These are phyloP conservation scores for Noccaea bulbosa DNA, from an alignment of 345 rosid species.

Conservation along the genomic window DNA sequence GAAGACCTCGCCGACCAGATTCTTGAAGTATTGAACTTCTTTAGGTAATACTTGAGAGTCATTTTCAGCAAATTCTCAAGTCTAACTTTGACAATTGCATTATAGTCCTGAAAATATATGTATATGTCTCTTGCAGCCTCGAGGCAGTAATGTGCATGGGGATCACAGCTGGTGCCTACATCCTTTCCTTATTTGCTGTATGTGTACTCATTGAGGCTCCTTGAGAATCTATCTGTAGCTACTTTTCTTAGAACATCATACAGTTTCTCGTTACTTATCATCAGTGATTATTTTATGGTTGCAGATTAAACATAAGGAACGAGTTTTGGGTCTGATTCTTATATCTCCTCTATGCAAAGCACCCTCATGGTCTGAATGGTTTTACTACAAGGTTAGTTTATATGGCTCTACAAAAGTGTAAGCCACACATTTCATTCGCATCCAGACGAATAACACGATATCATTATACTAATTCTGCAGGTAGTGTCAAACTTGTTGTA, in stretches of 20 bases:
- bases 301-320: constrained; percentile 90
- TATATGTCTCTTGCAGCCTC: constrained; percentile 57
- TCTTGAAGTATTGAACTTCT: constrained; percentile 85
- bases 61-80: background rate
- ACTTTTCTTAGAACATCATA: constrained; percentile 3
- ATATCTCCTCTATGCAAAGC: constrained; percentile 88
- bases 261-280: background rate
- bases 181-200: constrained; percentile 91
- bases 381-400: constrained; percentile 45
- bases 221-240: background rate
- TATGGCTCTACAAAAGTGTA: background rate
- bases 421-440: background rate
- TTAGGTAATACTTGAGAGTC: constrained; percentile 55
- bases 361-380: constrained; percentile 98
- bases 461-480: constrained; percentile 39
- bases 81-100: background rate
- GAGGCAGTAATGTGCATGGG: constrained; percentile 98
- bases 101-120: background rate
- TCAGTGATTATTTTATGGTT: constrained; percentile 38
- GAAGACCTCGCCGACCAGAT: constrained; percentile 94
- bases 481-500: constrained; percentile 78
- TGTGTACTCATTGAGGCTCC: constrained; percentile 43
- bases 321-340: constrained; percentile 92
- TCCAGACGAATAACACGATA: background rate
- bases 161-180: constrained; percentile 92